Evolutionary conservation across 129 eudicot species (phyloP).

Genomic region (Oenanthe sinensis): DNA sequence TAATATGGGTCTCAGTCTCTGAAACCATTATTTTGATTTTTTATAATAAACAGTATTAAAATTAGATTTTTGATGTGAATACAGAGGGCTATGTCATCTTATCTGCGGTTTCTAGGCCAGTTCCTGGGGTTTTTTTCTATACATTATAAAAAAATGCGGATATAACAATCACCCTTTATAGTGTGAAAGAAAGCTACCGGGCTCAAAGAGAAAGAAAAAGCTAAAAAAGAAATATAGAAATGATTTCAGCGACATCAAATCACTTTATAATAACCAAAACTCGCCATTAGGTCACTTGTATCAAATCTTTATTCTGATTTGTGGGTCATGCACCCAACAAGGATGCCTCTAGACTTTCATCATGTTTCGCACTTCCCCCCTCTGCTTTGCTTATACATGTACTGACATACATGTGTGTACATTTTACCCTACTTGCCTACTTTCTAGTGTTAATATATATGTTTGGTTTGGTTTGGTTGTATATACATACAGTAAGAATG

Average conservation of each 20-base stretch:
- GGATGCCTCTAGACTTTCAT: slow-evolving; percentile 30
- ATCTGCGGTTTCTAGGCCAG: too few species aligned
- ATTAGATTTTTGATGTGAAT: too few species aligned
- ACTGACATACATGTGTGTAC: too few species aligned
- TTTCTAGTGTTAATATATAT: neutral
- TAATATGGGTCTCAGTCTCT: too few species aligned
- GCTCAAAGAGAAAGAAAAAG: neutral
- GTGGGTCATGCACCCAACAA: slow-evolving; percentile 47
- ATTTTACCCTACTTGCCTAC: too few species aligned
- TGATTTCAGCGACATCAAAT: slow-evolving; percentile 8
- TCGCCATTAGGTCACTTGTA: slow-evolving; percentile 10
- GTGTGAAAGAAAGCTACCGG: neutral
- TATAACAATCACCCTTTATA: too few species aligned
- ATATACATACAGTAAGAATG: neutral
- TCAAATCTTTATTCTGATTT: slow-evolving; percentile 57
- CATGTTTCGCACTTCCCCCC: slow-evolving; percentile 29
- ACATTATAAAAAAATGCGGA: too few species aligned
- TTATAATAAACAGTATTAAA: too few species aligned
- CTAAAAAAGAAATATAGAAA: slow-evolving; percentile 7
- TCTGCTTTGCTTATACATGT: neutral
- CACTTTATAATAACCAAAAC: slow-evolving; percentile 9
- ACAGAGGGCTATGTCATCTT: too few species aligned
- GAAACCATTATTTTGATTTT: too few species aligned
- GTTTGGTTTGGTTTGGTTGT: too few species aligned
- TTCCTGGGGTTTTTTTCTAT: too few species aligned